These are phyloP conservation scores for Yarrowia yakushimensis DNA, from an alignment of 805 yeast genomes.

Conservation along the genomic window DNA sequence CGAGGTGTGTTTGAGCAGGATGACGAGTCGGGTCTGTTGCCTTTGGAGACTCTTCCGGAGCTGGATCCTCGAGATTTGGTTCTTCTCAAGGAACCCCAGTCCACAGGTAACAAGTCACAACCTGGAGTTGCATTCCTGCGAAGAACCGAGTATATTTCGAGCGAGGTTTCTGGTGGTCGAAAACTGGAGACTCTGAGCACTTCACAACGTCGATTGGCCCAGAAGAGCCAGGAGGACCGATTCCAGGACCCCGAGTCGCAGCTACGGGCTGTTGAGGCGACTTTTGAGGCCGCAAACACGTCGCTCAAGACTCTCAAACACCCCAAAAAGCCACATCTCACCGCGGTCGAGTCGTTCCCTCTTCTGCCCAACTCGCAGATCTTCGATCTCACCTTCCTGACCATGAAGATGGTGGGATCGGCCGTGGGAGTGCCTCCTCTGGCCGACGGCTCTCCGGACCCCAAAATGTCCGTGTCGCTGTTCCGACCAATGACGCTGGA, in stretches of 20 bases:
- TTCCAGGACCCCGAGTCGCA: constrained; percentile 59
- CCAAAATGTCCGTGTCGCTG: constrained; percentile 45
- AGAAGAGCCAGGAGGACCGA: constrained; percentile 34
- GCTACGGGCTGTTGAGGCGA: constrained; percentile 66
- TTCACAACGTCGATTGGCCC: constrained; percentile 30
- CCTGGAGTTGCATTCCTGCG: constrained; percentile 71
- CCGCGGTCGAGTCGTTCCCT: constrained; percentile 75
- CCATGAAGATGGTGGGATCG: constrained; percentile 43
- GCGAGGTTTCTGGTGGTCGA: constrained; percentile 5
- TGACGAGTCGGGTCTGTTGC: constrained; percentile 42
- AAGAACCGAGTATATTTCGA: constrained; percentile 86
- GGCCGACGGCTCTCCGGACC: constrained; percentile 29
- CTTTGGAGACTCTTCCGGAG: constrained; percentile 42
- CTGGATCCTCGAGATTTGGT: constrained; percentile 76
- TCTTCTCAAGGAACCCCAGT: constrained; percentile 73
- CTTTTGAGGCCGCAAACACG: constrained; percentile 61
- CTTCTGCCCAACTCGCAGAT: constrained; percentile 87
- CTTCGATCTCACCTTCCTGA: constrained; percentile 65
- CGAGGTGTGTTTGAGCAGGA: constrained; percentile 65
- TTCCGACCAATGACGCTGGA: constrained; percentile 71
- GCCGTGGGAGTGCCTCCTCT: constrained; percentile 41
- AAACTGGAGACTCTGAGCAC: constrained; percentile 32
- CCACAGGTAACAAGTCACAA: constrained; percentile 31
- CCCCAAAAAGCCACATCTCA: constrained; percentile 70
- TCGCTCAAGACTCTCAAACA: constrained; percentile 55